A percentile compares a stretch with the other conserved stretches of the same genome.
Evolutionary conservation across 805 yeast species (phyloP).

Genomic region (Lipomyces lipofer): DNA sequence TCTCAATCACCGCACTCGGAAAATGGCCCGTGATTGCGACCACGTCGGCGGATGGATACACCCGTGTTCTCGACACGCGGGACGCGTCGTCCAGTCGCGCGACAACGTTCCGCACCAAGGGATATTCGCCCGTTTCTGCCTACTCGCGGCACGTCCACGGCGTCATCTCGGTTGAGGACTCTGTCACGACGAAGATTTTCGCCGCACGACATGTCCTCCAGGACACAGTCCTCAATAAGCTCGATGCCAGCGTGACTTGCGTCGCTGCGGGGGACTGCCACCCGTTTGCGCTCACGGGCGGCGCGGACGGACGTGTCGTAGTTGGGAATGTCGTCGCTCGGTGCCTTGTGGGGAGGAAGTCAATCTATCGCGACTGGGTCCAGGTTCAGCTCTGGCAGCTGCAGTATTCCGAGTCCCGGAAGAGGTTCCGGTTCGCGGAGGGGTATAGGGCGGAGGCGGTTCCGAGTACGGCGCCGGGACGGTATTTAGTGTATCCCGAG

Average conservation of each 20-base stretch:
- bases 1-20: conserved; percentile 5
- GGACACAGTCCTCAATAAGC: conserved; percentile 1
- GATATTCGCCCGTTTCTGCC: not conserved
- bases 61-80: conserved; percentile 17
- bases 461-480: not conserved
- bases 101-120: conserved; percentile 9
- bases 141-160: not conserved
- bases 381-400: conserved; percentile 15
- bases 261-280: conserved; percentile 23
- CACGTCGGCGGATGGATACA: conserved; percentile 22
- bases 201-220: not conserved
- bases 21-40: conserved; percentile 9
- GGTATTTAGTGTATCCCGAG: conserved; percentile 6
- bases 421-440: conserved; percentile 21
- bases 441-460: conserved; percentile 13
- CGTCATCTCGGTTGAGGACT: conserved; percentile 10
- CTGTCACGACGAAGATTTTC: not conserved
- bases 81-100: conserved; percentile 13
- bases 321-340: conserved; percentile 18
- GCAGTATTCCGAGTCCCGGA: not conserved
- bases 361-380: conserved; percentile 11
- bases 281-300: conserved; percentile 25
- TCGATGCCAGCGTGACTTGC: conserved; percentile 17
- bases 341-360: conserved; percentile 1
- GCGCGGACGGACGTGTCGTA: conserved; percentile 28